Base-by-base conservation (phyloP, 768 basidiomycete genomes). In the Lactifluus volemus region DNA sequence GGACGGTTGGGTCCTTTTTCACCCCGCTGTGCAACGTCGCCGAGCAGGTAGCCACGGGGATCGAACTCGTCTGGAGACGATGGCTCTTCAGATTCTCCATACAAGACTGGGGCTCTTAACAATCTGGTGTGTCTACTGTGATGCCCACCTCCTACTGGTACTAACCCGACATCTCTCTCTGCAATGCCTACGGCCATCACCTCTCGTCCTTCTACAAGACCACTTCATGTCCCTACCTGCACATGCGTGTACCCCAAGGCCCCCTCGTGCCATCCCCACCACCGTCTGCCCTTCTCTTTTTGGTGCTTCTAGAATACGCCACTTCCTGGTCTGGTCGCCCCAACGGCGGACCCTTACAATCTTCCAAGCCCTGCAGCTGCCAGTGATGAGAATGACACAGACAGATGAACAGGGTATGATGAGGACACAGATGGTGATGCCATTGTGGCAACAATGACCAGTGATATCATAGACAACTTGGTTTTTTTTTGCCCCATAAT, bases 1-100 rank as follows among this genome's bases (percentile, higher is more conserved):
- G 82, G 0, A 79, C 77, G 1, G 76, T 77, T 0, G 82, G 67
- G 25, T 79, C 79, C 72, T 98, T 98, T 76, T 98, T 98, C 58
- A 98, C 84, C 4, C 95, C 93, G 34, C 82, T 83, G 70, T 95
- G 87, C 3, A 88, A n/a, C 68, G 34, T 89, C 90, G 1, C 88
- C 83, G 60, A 92, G 79, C 2, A 81, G 68, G 71, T 84, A 97
- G 6, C 92, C 92, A 32, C 76, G 73, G 0, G 95, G 95, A 69
- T 97, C 90, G 3, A 78, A 71, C 0, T 77, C 75, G 58, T 81
- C 73, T 12, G 83, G 81, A 25, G 25, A n/a, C 25, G 25, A 25
- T 25, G 25, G 25, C 25, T 25, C 25, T 25, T 25, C 25, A 25
- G 25, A 25, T 2, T 25, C n/a, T n/a, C n/a, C n/a, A n/a, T n/a